Conservation (phyloP, 2,329 filamentous ascomycete species). For the Ilyonectria sp. region DNA sequence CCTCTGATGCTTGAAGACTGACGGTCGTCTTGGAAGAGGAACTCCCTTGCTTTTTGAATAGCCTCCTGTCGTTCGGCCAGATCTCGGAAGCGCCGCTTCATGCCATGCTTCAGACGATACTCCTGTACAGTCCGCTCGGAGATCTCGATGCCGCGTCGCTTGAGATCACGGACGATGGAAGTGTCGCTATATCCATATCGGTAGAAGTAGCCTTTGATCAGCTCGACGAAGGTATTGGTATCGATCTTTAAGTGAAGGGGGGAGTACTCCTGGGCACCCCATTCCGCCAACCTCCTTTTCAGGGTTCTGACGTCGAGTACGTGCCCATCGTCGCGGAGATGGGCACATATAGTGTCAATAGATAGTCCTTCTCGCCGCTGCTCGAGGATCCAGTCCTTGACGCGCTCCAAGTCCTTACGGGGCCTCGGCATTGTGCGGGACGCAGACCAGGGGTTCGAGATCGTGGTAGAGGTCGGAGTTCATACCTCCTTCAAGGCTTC, state of each 20-base stretch:
- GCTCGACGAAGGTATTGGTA: no score
- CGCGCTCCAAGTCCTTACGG: no score
- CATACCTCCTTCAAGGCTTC: conserved; percentile 40
- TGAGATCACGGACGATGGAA: neutral
- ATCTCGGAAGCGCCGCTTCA: no score
- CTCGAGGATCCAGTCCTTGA: no score
- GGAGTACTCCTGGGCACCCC: neutral
- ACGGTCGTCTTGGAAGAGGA: neutral
- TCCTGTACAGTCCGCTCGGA: no score
- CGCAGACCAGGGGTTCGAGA: no score
- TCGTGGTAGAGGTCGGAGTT: neutral
- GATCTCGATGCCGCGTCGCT: neutral
- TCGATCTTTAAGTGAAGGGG: neutral
- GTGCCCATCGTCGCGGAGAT: neutral
- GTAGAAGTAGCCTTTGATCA: no score
- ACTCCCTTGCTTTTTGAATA: neutral
- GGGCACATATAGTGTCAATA: no score
- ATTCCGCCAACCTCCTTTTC: neutral
- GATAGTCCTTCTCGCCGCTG: no score
- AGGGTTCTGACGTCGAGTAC: neutral
- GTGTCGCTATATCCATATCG: no score
- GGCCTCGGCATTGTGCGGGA: no score
- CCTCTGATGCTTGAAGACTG: neutral
- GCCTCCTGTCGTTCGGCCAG: neutral
- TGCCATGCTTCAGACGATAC: no score